Evolutionary conservation across 192 early-diverging fungal genomes (phyloP).

Genomic region (Backusella parvicylindrica): DNA sequence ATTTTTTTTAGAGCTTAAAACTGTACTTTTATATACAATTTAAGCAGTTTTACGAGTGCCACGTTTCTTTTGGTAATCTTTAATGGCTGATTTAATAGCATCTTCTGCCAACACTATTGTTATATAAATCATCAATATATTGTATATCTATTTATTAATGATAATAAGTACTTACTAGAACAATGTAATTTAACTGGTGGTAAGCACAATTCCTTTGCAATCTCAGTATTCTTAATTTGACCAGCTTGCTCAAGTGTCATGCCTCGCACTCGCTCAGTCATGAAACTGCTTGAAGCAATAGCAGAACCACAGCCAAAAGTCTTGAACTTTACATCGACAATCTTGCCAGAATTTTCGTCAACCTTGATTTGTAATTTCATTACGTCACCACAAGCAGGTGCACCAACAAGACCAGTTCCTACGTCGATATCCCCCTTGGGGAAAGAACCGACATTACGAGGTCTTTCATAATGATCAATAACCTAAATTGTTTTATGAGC

Average conservation of each 20-base stretch:
- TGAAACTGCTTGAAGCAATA: constrained; percentile 88
- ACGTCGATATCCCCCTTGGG: constrained; percentile 84
- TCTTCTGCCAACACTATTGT: constrained; percentile 93
- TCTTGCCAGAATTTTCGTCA: constrained; percentile 85
- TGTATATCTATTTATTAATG: neutral
- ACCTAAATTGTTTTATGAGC: constrained; percentile 49
- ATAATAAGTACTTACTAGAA: constrained; percentile 68
- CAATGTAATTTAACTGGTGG: constrained; percentile 99
- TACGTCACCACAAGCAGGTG: constrained; percentile 86
- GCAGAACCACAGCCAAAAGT: constrained; percentile 98
- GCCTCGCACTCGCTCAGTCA: constrained; percentile 94
- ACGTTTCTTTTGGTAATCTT: constrained; percentile 91
- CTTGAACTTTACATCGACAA: constrained; percentile 96
- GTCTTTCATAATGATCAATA: constrained; percentile 97
- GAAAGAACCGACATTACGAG: constrained; percentile 94
- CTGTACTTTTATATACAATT: neutral
- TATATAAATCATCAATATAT: constrained; percentile 5
- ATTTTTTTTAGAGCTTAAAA: neutral
- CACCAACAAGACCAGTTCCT: constrained; percentile 94
- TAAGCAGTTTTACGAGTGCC: constrained; percentile 4
- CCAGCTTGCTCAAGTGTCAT: constrained; percentile 89
- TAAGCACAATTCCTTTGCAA: constrained; percentile 91
- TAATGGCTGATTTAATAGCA: constrained; percentile 98
- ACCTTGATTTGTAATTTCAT: constrained; percentile 97
- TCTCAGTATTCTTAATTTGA: constrained; percentile 94